A percentile compares a stretch with the other conserved stretches of the same genome.
Conservation (phyloP, 2,329 filamentous ascomycete genomes). For the Arthrobotrys pseudoclavata region DNA sequence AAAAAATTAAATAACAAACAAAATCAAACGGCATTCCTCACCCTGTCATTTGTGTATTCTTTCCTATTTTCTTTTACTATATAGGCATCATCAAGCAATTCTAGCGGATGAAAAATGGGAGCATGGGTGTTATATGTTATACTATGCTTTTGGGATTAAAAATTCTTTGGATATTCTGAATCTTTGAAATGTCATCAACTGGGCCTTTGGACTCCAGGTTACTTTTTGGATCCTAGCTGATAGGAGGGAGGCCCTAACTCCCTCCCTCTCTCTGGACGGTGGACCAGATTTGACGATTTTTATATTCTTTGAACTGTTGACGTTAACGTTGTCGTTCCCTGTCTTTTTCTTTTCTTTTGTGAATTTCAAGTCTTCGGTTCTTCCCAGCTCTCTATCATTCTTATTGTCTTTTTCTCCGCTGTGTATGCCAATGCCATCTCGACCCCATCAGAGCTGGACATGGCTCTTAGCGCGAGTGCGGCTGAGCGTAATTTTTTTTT, state of each 20-base stretch:
- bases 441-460: conserved; percentile 4
- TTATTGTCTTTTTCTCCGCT: neutral
- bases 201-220: conserved; percentile 1
- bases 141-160: conserved; percentile 59
- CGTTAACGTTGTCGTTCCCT: conserved; percentile 5
- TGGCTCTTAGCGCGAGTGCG: conserved; percentile 12
- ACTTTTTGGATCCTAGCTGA: conserved; percentile 6
- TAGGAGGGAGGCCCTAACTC: neutral
- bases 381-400: conserved; percentile 13
- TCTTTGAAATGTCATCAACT: conserved; percentile 17
- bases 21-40: conserved; percentile 8
- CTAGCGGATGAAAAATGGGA: conserved; percentile 59
- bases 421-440: conserved; percentile 7
- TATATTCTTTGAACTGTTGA: conserved; percentile 28
- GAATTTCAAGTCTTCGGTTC: neutral
- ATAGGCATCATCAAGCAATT: conserved; percentile 58
- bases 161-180: conserved; percentile 50
- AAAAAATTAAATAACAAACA: neutral
- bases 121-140: conserved; percentile 60
- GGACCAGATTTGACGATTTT: conserved; percentile 21
- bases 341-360: conserved; percentile 3
- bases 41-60: conserved; percentile 15
- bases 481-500: conserved; percentile 5
- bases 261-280: conserved; percentile 5
- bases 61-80: conserved; percentile 54